phyloP scores from a whole-genome alignment of 495 filamentous ascomycete genomes.

The Xylaria cubensis region DNA sequence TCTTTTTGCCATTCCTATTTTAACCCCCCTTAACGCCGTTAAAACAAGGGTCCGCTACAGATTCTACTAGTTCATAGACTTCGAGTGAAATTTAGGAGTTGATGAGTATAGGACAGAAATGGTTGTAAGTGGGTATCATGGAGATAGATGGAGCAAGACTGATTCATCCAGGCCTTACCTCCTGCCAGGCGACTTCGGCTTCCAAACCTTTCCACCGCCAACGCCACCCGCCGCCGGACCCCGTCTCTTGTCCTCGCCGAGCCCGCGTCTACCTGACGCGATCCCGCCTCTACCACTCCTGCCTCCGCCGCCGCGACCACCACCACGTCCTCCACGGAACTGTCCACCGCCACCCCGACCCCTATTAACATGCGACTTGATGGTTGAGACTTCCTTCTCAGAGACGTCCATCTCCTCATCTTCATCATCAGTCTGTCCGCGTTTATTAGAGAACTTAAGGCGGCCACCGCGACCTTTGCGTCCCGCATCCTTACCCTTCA shows the following conservation, averaged over 20 bases:
- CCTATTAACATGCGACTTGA: constrained; percentile 52
- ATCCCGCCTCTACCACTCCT: constrained; percentile 53
- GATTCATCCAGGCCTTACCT: constrained; percentile 28
- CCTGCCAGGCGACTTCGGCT: constrained; percentile 44
- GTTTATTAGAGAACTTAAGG: constrained; percentile 83
- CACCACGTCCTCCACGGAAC: constrained; percentile 30
- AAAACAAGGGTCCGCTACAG: constrained; percentile 16
- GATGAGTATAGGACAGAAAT: constrained; percentile 14
- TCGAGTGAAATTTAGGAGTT: constrained; percentile 1
- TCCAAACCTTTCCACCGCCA: constrained; percentile 46
- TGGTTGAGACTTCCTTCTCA: constrained; percentile 60
- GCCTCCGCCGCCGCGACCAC: constrained; percentile 37
- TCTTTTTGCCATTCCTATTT: constrained; percentile 25
- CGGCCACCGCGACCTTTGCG: constrained; percentile 82
- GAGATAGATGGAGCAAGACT: constrained; percentile 13
- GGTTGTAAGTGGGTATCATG: constrained; percentile 39
- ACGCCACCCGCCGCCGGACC: constrained; percentile 37
- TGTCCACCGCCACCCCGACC: constrained; percentile 18
- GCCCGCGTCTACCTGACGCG: constrained; percentile 51
- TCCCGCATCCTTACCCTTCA: constrained; percentile 82
- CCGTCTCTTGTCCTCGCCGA: constrained; percentile 55
- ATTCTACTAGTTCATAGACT: constrained; percentile 19
- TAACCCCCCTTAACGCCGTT: constrained; percentile 20
- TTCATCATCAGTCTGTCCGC: constrained; percentile 62
- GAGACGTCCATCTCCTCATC: constrained; percentile 76